These are phyloP conservation scores for Naganishia sp. DNA, from an alignment of 1,284 basidiomycete genomes.

Conservation along the genomic window DNA sequence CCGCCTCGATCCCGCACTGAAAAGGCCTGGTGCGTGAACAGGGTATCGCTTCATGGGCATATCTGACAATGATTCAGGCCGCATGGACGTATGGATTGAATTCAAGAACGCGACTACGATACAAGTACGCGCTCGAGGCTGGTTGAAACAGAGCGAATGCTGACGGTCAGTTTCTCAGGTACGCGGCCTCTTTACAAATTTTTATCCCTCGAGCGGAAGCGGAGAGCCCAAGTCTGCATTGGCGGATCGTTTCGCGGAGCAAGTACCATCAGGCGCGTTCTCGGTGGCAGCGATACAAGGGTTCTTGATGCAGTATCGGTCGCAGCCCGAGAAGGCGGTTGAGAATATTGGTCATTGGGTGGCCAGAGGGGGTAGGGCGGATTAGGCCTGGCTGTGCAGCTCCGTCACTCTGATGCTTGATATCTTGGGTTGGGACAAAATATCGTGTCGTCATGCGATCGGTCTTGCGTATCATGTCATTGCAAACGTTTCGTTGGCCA, in stretches of 20 bases:
- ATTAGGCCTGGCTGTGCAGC: background rate
- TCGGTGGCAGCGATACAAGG: constrained; percentile 75
- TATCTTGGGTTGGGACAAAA: no score
- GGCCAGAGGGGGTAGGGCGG: background rate
- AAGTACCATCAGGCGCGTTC: constrained; percentile 65
- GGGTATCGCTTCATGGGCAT: background rate
- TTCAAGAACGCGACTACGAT: constrained; percentile 78
- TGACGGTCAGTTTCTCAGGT: constrained; percentile 1
- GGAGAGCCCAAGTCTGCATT: constrained; percentile 60
- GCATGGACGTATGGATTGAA: constrained; percentile 86
- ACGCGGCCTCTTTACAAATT: constrained; percentile 70
- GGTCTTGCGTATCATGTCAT: no score
- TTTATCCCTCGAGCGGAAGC: constrained; percentile 63
- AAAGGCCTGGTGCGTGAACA: constrained; percentile 52
- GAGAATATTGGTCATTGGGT: constrained; percentile 68
- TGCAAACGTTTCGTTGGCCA: no score
- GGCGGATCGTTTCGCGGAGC: constrained; percentile 62
- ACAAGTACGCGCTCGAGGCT: constrained; percentile 64
- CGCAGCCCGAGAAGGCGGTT: constrained; percentile 62
- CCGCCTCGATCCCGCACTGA: constrained; percentile 75
- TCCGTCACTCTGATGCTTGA: no score
- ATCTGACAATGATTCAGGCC: constrained; percentile 59
- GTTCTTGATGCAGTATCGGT: constrained; percentile 71
- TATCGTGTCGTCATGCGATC: no score
- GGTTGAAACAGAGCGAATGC: background rate